Evolutionary conservation across 2,329 filamentous ascomycete species (phyloP).

Genomic region (Cladosporium sp.): DNA sequence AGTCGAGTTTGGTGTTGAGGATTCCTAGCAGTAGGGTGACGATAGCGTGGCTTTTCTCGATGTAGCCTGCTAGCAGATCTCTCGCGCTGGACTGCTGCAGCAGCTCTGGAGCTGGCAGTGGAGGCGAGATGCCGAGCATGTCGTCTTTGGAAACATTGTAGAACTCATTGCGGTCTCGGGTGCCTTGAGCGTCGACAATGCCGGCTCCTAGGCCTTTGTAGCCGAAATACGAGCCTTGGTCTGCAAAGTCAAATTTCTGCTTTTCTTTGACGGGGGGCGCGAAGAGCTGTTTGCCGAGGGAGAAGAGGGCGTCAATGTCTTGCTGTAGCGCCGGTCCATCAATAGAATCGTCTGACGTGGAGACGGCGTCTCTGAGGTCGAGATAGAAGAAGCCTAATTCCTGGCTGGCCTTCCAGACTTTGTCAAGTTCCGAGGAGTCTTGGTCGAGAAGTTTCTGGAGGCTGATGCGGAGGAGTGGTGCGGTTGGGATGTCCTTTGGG

Average conservation of each 20-base stretch:
- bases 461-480: slow-evolving; percentile 38
- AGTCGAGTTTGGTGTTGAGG: slow-evolving; percentile 42
- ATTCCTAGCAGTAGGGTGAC: slow-evolving; percentile 42
- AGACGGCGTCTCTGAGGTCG: slow-evolving; percentile 36
- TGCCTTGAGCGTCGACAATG: slow-evolving; percentile 46
- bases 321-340: slow-evolving; percentile 39
- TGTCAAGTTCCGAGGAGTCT: slow-evolving; percentile 32
- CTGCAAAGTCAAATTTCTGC: slow-evolving; percentile 51
- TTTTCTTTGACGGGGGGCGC: slow-evolving; percentile 49
- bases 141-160: slow-evolving; percentile 56
- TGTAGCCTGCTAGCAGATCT: slow-evolving; percentile 40
- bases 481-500: slow-evolving; percentile 36
- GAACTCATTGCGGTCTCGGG: slow-evolving; percentile 50
- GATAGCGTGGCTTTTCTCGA: slow-evolving; percentile 42
- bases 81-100: slow-evolving; percentile 36
- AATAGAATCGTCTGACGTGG: slow-evolving; percentile 10
- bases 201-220: slow-evolving; percentile 35
- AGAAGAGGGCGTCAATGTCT: slow-evolving; percentile 45
- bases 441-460: slow-evolving; percentile 32
- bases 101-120: slow-evolving; percentile 41
- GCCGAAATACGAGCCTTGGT: slow-evolving; percentile 50
- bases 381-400: slow-evolving; percentile 57
- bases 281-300: slow-evolving; percentile 45
- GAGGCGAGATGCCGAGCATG: slow-evolving; percentile 39
- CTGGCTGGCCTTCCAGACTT: slow-evolving; percentile 36